Conservation (phyloP, 352 stramenopile species). For the Phytophthora agathidicida region DNA sequence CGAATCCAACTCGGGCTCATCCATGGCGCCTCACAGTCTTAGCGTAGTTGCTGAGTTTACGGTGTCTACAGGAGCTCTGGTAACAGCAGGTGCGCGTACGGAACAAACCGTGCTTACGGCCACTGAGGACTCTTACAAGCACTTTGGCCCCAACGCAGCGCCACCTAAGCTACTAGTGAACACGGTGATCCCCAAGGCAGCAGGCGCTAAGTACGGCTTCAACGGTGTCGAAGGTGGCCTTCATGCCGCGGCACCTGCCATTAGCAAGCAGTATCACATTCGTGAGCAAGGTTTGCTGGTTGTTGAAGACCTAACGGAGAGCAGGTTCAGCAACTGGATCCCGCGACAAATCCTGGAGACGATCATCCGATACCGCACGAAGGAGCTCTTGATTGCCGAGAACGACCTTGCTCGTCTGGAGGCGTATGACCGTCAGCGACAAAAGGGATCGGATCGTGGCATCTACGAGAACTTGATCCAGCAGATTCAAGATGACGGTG, state of each 20-base stretch:
- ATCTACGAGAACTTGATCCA: constrained; percentile 91
- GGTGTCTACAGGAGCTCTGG: constrained; percentile 65
- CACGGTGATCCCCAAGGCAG: constrained; percentile 77
- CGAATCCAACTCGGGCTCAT: constrained; percentile 38
- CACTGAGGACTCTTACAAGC: constrained; percentile 78
- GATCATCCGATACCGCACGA: constrained; percentile 77
- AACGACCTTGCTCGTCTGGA: constrained; percentile 80
- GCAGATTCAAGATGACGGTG: constrained; percentile 88
- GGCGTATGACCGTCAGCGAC: constrained; percentile 74
- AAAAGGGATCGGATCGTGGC: constrained; percentile 80
- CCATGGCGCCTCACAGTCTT: constrained; percentile 31
- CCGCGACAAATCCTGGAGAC: constrained; percentile 83
- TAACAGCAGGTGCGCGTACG: constrained; percentile 65
- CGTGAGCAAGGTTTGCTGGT: constrained; percentile 81
- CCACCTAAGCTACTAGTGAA: constrained; percentile 80
- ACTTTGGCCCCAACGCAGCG: constrained; percentile 54
- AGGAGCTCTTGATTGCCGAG: constrained; percentile 76
- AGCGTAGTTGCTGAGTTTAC: constrained; percentile 83
- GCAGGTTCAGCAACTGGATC: constrained; percentile 85
- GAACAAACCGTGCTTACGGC: constrained; percentile 68
- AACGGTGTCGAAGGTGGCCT: constrained; percentile 60
- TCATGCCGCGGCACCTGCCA: constrained; percentile 52
- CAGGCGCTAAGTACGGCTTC: constrained; percentile 68
- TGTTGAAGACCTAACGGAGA: constrained; percentile 85
- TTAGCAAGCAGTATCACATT: constrained; percentile 89